Evolutionary conservation across 169 alveolate species (phyloP).

Genomic region (Plasmodium cynomolgi): DNA sequence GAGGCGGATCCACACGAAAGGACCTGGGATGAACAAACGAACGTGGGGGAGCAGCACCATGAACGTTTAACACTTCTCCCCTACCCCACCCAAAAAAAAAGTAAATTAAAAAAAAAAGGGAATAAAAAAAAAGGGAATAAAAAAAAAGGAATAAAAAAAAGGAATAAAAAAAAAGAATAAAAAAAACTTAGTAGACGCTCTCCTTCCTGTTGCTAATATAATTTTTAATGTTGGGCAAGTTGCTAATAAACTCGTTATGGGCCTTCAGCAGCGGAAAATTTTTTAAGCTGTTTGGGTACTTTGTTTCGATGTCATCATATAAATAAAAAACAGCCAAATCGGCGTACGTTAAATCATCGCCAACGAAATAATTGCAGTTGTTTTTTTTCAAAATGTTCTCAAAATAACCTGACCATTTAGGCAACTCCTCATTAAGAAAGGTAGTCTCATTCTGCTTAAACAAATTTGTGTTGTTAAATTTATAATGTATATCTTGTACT

Average conservation of each 20-base stretch:
- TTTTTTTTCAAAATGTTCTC: slow-evolving; percentile 53
- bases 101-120: background rate
- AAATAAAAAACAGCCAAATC: slow-evolving; percentile 72
- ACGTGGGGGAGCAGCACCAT: background rate
- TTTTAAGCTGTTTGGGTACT: slow-evolving; percentile 63
- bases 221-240: slow-evolving; percentile 54
- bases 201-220: slow-evolving; percentile 63
- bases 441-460: slow-evolving; percentile 73
- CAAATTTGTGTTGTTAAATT: slow-evolving; percentile 66
- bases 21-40: background rate
- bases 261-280: slow-evolving; percentile 56
- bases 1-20: background rate
- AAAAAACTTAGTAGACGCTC: slow-evolving; percentile 21
- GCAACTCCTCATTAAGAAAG: slow-evolving; percentile 65
- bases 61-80: background rate
- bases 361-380: slow-evolving; percentile 49
- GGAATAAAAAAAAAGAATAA: no score
- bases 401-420: slow-evolving; percentile 69
- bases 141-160: background rate
- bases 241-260: slow-evolving; percentile 55
- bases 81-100: background rate
- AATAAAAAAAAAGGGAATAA: no score
- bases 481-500: slow-evolving; percentile 72
- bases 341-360: slow-evolving; percentile 64
- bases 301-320: slow-evolving; percentile 64